A percentile compares a stretch with the other conserved stretches of the same genome.
Evolutionary conservation across 805 yeast genomes (phyloP).

Genomic region (Ogataea nakhonphanomensis): DNA sequence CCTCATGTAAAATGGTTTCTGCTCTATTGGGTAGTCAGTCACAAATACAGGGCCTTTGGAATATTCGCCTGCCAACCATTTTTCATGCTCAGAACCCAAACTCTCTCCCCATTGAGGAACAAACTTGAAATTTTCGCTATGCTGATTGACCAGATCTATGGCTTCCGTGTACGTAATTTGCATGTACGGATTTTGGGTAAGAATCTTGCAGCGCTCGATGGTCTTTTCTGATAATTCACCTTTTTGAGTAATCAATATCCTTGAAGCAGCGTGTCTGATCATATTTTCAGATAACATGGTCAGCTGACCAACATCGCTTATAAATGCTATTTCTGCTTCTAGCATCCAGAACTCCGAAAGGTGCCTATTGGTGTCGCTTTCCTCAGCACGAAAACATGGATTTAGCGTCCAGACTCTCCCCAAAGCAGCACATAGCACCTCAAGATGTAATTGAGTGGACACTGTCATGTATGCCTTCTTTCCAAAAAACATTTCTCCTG

Average conservation of each 20-base stretch:
- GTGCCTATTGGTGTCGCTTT: slow-evolving; percentile 87
- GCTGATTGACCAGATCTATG: slow-evolving; percentile 44
- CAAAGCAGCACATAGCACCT: slow-evolving; percentile 69
- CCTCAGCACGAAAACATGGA: slow-evolving; percentile 94
- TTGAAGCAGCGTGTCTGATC: slow-evolving; percentile 51
- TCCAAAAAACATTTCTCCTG: slow-evolving; percentile 51
- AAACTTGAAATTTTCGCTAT: slow-evolving; percentile 37
- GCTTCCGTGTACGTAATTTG: slow-evolving; percentile 76
- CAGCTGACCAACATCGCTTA: slow-evolving; percentile 54
- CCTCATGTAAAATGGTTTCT: slow-evolving; percentile 94
- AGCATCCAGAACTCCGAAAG: slow-evolving; percentile 97
- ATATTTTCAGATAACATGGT: slow-evolving; percentile 66
- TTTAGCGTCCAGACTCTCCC: slow-evolving; percentile 82
- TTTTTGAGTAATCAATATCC: slow-evolving; percentile 27
- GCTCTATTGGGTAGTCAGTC: slow-evolving; percentile 74
- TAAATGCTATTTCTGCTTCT: slow-evolving; percentile 82
- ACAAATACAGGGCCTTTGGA: slow-evolving; percentile 79
- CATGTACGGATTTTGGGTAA: slow-evolving; percentile 57
- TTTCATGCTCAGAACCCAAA: slow-evolving; percentile 83
- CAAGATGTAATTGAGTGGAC: slow-evolving; percentile 88
- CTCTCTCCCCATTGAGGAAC: slow-evolving; percentile 67
- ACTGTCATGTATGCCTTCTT: slow-evolving; percentile 75
- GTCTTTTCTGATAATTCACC: slow-evolving; percentile 20
- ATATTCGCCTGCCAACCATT: slow-evolving; percentile 73
- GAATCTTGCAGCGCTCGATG: slow-evolving; percentile 57